A percentile compares a stretch with the other conserved stretches of the same genome.
phyloP scores from a whole-genome alignment of 1,284 basidiomycete species.

The Sanghuangporus weigelae region DNA sequence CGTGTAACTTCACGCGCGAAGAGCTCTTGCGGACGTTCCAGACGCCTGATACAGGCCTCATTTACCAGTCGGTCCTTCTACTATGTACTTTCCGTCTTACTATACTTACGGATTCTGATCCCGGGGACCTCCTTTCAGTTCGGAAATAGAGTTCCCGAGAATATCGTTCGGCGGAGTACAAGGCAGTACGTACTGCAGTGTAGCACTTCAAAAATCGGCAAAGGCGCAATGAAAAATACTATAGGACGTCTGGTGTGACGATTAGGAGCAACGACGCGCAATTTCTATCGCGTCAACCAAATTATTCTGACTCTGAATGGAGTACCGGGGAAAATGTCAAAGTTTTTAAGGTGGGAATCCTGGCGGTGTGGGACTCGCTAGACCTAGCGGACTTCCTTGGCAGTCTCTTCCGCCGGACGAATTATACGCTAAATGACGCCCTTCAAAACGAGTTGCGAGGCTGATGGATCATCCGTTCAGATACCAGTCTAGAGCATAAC shows the following conservation, averaged over 20 bases:
- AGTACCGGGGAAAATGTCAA: too few relatives aligned
- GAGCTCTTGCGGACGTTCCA: slow-evolving; percentile 65
- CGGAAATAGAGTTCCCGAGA: slow-evolving; percentile 61
- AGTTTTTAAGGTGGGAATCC: too few relatives aligned
- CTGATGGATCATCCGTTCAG: too few relatives aligned
- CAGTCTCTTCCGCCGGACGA: too few relatives aligned
- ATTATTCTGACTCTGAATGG: too few relatives aligned
- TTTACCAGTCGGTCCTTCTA: slow-evolving; percentile 50
- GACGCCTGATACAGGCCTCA: slow-evolving; percentile 42
- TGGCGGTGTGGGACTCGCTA: too few relatives aligned
- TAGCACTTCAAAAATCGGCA: slow-evolving; percentile 59
- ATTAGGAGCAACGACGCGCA: too few relatives aligned
- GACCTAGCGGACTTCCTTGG: too few relatives aligned
- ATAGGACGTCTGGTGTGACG: background rate
- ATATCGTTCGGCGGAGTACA: slow-evolving; percentile 74
- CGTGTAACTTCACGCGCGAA: slow-evolving; percentile 87
- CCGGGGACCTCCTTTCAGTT: slow-evolving; percentile 39
- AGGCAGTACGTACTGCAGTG: slow-evolving; percentile 66
- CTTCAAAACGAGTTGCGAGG: too few relatives aligned
- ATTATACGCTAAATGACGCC: too few relatives aligned
- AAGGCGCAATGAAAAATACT: slow-evolving; percentile 11
- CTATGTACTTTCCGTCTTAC: slow-evolving; percentile 13
- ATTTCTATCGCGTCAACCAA: too few relatives aligned
- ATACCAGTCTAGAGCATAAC: too few relatives aligned
- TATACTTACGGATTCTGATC: background rate